These are phyloP conservation scores for Paxillus ammoniavirescens DNA, from an alignment of 768 basidiomycete genomes.

Conservation along the genomic window DNA sequence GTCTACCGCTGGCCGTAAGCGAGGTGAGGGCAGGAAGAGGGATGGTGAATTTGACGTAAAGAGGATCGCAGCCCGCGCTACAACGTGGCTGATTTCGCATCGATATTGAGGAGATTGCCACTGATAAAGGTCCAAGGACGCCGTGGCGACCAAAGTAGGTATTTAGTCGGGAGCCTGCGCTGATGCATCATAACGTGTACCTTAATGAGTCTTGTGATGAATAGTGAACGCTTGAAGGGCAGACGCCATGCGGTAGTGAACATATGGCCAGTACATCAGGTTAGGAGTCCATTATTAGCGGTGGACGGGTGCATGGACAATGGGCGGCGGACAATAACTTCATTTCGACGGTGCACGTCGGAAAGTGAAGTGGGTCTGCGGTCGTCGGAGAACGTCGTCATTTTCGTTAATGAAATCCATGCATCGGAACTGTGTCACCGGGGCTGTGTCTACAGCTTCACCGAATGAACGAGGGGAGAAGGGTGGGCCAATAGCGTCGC, in stretches of 20 bases:
- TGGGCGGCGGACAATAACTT: constrained; percentile 22
- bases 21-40: constrained; percentile 29
- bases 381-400: constrained; percentile 24
- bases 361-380: constrained; percentile 28
- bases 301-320: constrained; percentile 16
- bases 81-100: constrained; percentile 14
- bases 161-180: not conserved
- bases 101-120: constrained; percentile 27
- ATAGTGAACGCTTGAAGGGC: constrained; percentile 1
- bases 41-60: constrained; percentile 30
- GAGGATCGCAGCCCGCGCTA: constrained; percentile 18
- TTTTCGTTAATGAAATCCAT: constrained; percentile 22
- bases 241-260: constrained; percentile 1
- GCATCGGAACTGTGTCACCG: constrained; percentile 10
- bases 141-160: not conserved
- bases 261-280: not conserved
- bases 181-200: not conserved
- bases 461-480: constrained; percentile 1
- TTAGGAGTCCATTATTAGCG: constrained; percentile 10
- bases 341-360: constrained; percentile 21
- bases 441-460: constrained; percentile 6
- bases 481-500: constrained; percentile 6
- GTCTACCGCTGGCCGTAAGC: constrained; percentile 28
- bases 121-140: constrained; percentile 28
- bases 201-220: not conserved